Evolutionary conservation across 2,329 filamentous ascomycete species (phyloP), one percentile per base, ranked within the genome.

Genomic region (Fusarium burgessii): DNA sequence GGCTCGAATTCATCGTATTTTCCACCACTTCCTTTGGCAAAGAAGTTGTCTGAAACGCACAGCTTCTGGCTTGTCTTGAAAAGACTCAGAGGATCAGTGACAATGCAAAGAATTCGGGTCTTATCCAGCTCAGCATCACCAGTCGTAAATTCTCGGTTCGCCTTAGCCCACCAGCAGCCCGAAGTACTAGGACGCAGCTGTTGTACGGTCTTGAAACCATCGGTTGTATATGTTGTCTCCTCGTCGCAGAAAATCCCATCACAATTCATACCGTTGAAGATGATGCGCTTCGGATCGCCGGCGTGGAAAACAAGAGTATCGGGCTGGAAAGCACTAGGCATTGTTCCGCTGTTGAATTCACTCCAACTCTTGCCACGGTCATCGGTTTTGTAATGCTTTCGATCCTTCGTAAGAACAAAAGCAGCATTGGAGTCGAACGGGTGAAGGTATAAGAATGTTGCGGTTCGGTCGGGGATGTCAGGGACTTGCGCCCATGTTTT

Each of bases 161-260:
- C 89, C 77, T 93, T 93, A 55, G 96, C 95, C 94, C 95, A 99
- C 79, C 91, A 89, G 80, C 96, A 99, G 67, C 92, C 91, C 51
- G 89, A 85, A 4, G 93, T 93, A 72, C 90, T 88, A 43, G 88
- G 84, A 56, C 92, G 88, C 64, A 98, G 85, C 9, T 86, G 81
- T 72, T 92, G 87, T 55, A 89, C 87, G 8, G 87, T 88, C 71
- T 91, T 86, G 84, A 99, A 99, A 71, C 93, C 93, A 80, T 98
- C 92, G 17, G 87, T 90, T 5, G 96, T 98, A 79, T 97, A 98
- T 77, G 86, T 84, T 58, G 88, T 84, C 63, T 87, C 81, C 77
- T 91, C 89, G 66, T 87, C 84, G 79, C 92, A 94, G 75, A 88
- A 87, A 29, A 89, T 84, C 46, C 88, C 85, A 20, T 86, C 82